Percentiles rank a stretch among this genome's conserved stretches.
phyloP scores from a whole-genome alignment of 1,139 yeast species.

The Nematodospora anomalae region DNA sequence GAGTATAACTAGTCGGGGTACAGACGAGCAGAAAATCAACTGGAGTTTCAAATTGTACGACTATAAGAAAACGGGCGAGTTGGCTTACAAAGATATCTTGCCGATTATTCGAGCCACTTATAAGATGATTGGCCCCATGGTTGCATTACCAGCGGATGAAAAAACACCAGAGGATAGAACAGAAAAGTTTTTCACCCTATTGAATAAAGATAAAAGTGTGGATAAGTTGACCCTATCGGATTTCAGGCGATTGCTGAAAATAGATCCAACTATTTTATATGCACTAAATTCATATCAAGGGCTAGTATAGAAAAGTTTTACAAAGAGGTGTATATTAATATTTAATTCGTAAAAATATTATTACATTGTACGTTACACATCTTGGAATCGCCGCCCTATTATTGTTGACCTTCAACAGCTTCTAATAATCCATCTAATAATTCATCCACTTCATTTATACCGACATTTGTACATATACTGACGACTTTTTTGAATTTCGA shows the following conservation, averaged over 20 bases:
- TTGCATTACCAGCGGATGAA: constrained; percentile 86
- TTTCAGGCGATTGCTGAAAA: constrained; percentile 75
- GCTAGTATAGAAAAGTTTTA: constrained; percentile 56
- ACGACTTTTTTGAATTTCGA: constrained; percentile 86
- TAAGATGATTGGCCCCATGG: constrained; percentile 96
- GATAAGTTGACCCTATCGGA: constrained; percentile 71
- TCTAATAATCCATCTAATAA: constrained; percentile 81
- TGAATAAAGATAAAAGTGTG: constrained; percentile 71
- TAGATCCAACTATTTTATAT: constrained; percentile 78
- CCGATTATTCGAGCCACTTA: constrained; percentile 81
- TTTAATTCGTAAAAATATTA: not conserved
- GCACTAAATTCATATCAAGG: constrained; percentile 84
- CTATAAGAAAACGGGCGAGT: constrained; percentile 70
- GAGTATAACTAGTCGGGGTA: constrained; percentile 86
- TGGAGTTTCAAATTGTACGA: constrained; percentile 92
- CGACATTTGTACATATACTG: constrained; percentile 86
- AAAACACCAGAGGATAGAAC: constrained; percentile 88
- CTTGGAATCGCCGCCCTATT: too few relatives aligned
- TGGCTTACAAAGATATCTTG: constrained; percentile 76
- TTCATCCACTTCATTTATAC: constrained; percentile 69
- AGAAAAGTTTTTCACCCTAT: constrained; percentile 69
- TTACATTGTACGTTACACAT: too few relatives aligned
- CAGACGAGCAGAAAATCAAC: constrained; percentile 77
- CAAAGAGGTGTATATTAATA: not conserved
- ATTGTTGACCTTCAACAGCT: constrained; percentile 72